Evolutionary conservation across 2,329 filamentous ascomycete genomes (phyloP).

Genomic region (Aspergillus brasiliensis): DNA sequence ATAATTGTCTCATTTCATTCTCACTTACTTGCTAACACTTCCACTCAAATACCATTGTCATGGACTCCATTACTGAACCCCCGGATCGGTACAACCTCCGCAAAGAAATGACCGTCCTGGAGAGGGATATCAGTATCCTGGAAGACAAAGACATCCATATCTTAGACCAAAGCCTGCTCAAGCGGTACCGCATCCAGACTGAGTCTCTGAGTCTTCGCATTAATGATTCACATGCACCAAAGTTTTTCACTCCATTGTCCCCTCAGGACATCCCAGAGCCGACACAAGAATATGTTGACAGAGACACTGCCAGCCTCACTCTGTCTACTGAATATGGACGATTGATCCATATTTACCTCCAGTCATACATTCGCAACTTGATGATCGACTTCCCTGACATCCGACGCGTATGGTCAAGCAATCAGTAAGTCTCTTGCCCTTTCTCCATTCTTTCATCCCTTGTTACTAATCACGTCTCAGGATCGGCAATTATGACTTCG

Average conservation of each 20-base stretch:
- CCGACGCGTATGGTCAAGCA: background rate
- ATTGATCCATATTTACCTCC: background rate
- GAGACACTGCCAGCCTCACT: background rate
- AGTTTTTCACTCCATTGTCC: background rate
- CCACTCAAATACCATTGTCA: background rate
- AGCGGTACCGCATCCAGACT: background rate
- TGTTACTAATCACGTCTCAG: background rate
- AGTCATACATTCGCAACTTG: background rate
- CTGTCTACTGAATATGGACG: background rate
- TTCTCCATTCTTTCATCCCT: background rate
- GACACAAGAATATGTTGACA: background rate
- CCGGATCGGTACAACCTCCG: background rate
- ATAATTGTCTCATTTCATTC: too few species aligned
- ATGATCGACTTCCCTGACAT: background rate
- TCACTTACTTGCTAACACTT: too few species aligned
- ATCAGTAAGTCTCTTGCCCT: background rate
- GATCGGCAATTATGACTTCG: background rate
- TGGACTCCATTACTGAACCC: background rate
- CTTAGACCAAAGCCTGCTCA: background rate
- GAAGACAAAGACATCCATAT: background rate
- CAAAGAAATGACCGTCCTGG: background rate
- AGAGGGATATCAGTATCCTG: background rate
- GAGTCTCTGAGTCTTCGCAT: background rate
- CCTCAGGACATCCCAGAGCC: background rate
- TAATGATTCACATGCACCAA: background rate